These are phyloP conservation scores for Aureobasidium subglaciale DNA, from an alignment of 2,329 filamentous ascomycete genomes.

Conservation along the genomic window DNA sequence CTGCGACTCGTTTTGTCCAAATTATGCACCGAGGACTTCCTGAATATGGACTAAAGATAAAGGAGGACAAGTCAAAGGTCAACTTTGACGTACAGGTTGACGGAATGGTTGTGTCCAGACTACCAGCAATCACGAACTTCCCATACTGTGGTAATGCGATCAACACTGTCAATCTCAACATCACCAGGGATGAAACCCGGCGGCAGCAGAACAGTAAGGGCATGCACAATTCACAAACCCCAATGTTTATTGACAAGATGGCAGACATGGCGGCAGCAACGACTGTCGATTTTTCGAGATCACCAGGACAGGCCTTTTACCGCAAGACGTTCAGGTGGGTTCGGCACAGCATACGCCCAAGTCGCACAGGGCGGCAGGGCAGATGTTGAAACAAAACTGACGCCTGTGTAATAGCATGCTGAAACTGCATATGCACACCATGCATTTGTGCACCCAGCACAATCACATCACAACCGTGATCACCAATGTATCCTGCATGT, in stretches of 20 bases:
- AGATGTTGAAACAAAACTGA: slow-evolving; percentile 14
- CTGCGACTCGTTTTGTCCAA: slow-evolving; percentile 66
- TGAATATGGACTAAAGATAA: slow-evolving; percentile 74
- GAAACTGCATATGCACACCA: slow-evolving; percentile 75
- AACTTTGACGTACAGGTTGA: slow-evolving; percentile 67
- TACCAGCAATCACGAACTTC: slow-evolving; percentile 48
- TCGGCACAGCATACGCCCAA: slow-evolving; percentile 39
- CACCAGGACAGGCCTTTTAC: slow-evolving; percentile 70
- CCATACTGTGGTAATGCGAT: slow-evolving; percentile 84
- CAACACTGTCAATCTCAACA: slow-evolving; percentile 64
- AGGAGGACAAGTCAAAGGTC: slow-evolving; percentile 68
- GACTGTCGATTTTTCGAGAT: slow-evolving; percentile 67
- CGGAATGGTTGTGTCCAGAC: slow-evolving; percentile 45
- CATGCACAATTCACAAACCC: slow-evolving; percentile 17
- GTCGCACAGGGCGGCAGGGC: slow-evolving; percentile 49
- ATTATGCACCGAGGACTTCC: slow-evolving; percentile 74
- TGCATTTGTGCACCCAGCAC: slow-evolving; percentile 74
- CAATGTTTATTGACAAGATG: slow-evolving; percentile 14
- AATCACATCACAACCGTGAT: slow-evolving; percentile 66
- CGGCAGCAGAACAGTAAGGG: slow-evolving; percentile 45
- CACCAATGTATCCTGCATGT: slow-evolving; percentile 66
- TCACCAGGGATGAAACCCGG: slow-evolving; percentile 60
- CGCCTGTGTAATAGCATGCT: slow-evolving; percentile 46
- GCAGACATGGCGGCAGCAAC: slow-evolving; percentile 59
- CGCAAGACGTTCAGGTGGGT: slow-evolving; percentile 62